A percentile compares a stretch with the other conserved stretches of the same genome.
Conservation (phyloP, 331 rosid species). For the Saraca asoca region DNA sequence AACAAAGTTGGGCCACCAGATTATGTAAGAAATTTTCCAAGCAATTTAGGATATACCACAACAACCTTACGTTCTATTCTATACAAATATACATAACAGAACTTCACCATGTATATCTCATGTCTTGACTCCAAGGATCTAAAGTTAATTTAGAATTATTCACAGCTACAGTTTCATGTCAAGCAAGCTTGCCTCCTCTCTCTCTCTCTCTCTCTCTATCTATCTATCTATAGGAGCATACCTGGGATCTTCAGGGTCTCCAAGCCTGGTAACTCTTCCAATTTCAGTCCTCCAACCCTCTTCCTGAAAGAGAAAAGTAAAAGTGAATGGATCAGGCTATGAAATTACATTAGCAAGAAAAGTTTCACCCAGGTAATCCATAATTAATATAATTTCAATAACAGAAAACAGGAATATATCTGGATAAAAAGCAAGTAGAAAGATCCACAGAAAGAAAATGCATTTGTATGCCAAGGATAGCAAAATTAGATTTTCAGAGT, state of each 20-base stretch:
- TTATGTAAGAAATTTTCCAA: background rate
- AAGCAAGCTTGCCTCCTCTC: constrained; percentile 24
- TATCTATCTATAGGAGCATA: too few species aligned
- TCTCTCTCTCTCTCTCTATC: too few species aligned
- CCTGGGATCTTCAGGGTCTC: constrained; percentile 91
- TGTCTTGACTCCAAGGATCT: background rate
- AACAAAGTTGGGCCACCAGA: constrained; percentile 2
- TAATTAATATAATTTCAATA: background rate
- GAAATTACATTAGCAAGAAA: too few species aligned
- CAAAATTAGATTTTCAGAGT: too few species aligned
- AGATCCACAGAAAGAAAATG: constrained; percentile 22
- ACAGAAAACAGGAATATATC: constrained; percentile 12
- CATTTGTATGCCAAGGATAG: too few species aligned
- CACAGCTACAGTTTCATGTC: background rate
- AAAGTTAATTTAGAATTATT: background rate
- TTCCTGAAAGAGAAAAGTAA: constrained; percentile 46
- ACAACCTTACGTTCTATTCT: background rate
- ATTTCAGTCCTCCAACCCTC: constrained; percentile 88
- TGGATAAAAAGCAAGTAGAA: constrained; percentile 16
- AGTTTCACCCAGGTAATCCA: constrained; percentile 5
- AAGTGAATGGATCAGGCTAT: constrained; percentile 30
- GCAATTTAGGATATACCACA: background rate
- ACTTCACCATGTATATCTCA: background rate
- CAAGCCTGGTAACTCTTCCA: constrained; percentile 87
- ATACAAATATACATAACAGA: constrained; percentile 6